Evolutionary conservation across 768 basidiomycete species (phyloP).

Genomic region (Chlorophyllum brunneum): DNA sequence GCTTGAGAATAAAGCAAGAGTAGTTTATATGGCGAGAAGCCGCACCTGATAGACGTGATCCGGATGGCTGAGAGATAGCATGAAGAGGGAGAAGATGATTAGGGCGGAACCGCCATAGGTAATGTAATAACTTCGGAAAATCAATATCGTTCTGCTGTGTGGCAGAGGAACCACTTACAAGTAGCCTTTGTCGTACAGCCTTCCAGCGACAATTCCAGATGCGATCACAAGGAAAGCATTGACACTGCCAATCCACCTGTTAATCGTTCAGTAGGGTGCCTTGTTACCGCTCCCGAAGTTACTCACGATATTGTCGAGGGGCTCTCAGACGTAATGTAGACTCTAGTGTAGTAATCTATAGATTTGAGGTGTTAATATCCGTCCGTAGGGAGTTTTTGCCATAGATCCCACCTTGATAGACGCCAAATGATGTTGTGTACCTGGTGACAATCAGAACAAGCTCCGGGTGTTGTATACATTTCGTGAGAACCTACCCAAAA

Average conservation of each 20-base stretch:
- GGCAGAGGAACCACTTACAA: constrained; percentile 18
- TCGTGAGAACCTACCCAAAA: constrained; percentile 21
- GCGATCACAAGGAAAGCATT: constrained; percentile 22
- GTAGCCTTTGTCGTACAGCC: constrained; percentile 25
- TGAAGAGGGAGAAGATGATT: constrained; percentile 28
- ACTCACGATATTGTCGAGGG: constrained; percentile 22
- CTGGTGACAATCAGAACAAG: constrained; percentile 7
- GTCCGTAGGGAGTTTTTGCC: background rate
- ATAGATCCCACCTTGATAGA: constrained; percentile 19
- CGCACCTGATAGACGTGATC: constrained; percentile 28
- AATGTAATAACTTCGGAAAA: constrained; percentile 21
- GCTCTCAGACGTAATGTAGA: constrained; percentile 19
- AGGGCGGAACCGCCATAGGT: constrained; percentile 25
- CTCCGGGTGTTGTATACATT: no score
- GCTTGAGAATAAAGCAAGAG: background rate
- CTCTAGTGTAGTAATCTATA: constrained; percentile 24
- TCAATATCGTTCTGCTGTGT: background rate
- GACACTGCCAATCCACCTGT: constrained; percentile 26
- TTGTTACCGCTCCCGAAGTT: background rate
- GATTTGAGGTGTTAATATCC: background rate
- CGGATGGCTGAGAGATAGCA: constrained; percentile 26
- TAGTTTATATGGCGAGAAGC: background rate
- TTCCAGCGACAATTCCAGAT: constrained; percentile 22
- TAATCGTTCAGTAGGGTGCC: background rate
- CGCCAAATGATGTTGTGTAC: constrained; percentile 23